Evolutionary conservation across 1,284 basidiomycete genomes (phyloP).

Genomic region (Ceratobasidium papillatum): DNA sequence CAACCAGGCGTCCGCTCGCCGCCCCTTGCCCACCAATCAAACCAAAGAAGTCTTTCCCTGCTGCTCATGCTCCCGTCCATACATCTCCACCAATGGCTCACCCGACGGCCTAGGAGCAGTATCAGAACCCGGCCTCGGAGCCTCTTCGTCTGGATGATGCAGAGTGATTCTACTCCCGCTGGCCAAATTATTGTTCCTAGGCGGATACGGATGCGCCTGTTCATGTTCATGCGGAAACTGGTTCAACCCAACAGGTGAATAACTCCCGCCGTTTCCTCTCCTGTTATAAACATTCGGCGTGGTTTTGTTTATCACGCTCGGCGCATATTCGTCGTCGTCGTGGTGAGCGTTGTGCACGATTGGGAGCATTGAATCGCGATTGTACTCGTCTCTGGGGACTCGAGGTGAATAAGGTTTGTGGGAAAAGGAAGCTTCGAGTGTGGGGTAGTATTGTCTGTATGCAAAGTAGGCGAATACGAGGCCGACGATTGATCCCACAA

Average conservation of each 20-base stretch:
- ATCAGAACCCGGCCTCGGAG: background rate
- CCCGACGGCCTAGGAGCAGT: conserved; percentile 9
- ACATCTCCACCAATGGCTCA: conserved; percentile 28
- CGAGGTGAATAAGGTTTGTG: conserved; percentile 81
- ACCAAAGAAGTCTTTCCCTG: background rate
- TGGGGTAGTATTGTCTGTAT: conserved; percentile 84
- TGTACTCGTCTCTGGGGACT: conserved; percentile 22
- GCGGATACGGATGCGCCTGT: background rate
- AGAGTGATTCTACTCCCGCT: background rate
- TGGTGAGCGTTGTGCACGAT: background rate
- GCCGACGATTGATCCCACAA: conserved; percentile 82
- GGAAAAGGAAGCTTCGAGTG: conserved; percentile 64
- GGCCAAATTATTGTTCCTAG: background rate
- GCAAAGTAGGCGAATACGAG: conserved; percentile 76
- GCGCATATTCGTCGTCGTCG: conserved; percentile 12
- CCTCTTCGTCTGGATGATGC: conserved; percentile 2
- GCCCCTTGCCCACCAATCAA: too few relatives aligned
- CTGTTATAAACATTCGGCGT: background rate
- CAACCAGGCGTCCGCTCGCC: background rate
- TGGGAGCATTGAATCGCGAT: conserved; percentile 27
- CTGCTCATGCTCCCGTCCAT: conserved; percentile 1
- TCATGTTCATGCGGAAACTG: background rate
- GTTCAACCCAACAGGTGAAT: background rate
- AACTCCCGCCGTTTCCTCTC: conserved; percentile 5
- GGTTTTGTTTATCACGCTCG: background rate